Conservation (phyloP, 495 filamentous ascomycete genomes). For the Articulospora tetracladia region DNA sequence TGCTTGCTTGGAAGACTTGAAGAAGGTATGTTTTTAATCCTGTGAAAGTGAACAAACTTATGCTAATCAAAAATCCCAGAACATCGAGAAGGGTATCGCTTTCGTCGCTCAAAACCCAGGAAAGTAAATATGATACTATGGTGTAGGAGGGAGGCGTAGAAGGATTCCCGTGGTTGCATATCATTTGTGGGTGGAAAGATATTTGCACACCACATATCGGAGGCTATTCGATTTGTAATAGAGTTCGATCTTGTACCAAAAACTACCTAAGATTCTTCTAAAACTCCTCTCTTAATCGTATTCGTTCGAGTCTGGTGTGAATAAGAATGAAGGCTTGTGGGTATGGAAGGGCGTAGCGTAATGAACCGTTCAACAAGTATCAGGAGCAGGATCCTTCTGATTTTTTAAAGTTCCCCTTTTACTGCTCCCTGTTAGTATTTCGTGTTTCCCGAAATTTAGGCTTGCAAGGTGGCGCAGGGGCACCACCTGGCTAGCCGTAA, state of each 20-base stretch:
- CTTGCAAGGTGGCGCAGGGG: no score
- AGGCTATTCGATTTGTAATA: constrained; percentile 10
- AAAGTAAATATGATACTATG: constrained; percentile 35
- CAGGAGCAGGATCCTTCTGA: no score
- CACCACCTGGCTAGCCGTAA: no score
- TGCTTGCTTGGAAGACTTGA: constrained; percentile 78
- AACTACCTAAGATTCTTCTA: constrained; percentile 7
- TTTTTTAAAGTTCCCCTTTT: no score
- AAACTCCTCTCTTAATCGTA: background rate
- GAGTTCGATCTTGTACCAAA: constrained; percentile 20
- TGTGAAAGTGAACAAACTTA: background rate
- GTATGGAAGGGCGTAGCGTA: no score
- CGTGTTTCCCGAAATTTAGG: no score
- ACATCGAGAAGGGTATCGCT: constrained; percentile 53
- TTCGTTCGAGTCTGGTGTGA: no score
- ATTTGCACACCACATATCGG: constrained; percentile 1
- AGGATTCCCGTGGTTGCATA: background rate
- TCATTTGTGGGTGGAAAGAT: background rate
- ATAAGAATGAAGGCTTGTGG: no score
- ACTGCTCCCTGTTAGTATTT: no score
- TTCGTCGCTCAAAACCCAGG: constrained; percentile 51
- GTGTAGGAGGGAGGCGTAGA: background rate
- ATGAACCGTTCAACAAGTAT: no score
- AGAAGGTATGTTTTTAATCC: constrained; percentile 48
- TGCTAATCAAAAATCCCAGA: constrained; percentile 25